Evolutionary conservation across 345 rosid genomes (phyloP), one percentile per base, ranked within the genome.

Genomic region (Hibiscus tridactylites): DNA sequence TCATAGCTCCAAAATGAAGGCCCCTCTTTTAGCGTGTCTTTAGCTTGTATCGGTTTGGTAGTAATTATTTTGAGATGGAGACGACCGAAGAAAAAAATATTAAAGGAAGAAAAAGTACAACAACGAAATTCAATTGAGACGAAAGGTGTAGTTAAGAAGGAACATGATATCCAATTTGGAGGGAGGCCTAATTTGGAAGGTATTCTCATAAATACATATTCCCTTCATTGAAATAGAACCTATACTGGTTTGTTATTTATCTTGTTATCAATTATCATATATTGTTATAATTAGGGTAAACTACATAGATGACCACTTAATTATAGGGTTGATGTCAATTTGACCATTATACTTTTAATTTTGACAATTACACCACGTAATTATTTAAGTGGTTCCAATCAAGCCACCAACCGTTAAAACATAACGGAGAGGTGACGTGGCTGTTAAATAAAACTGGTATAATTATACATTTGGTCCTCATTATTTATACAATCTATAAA

Each of bases 101-200:
- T n/a, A n/a, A n/a, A 79, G 50, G 78, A 80, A 62, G 75, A 73
- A 37, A 79, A 65, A 37, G 11, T 57, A 9, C 53, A n/a, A 5
- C 89, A 80, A 47, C 71, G 15, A 33, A 63, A 68, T 62, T 73
- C 76, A 6, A 9, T n/a, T 8, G 85, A 84, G 61, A 71, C 58
- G 46, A 54, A 63, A 21, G 61, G 69, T 68, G 66, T 24, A 57
- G 35, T 71, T 16, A 84, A 21, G 21, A 21, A 86, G 39, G 91
- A 84, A 64, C 90, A 86, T 73, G 88, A 80, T 75, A 77, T 90
- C 46, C 80, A 86, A 76, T 88, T 77, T 61, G 91, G 89, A 68
- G 86, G 82, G 77, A 89, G 97, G 78, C 97, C 98, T 33, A 78
- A 84, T 71, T 73, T 93, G 62, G 73, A 85, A 88, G 96, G 98